These are phyloP conservation scores for Inonotus hispidus DNA, from an alignment of 1,284 basidiomycete species.

Conservation along the genomic window DNA sequence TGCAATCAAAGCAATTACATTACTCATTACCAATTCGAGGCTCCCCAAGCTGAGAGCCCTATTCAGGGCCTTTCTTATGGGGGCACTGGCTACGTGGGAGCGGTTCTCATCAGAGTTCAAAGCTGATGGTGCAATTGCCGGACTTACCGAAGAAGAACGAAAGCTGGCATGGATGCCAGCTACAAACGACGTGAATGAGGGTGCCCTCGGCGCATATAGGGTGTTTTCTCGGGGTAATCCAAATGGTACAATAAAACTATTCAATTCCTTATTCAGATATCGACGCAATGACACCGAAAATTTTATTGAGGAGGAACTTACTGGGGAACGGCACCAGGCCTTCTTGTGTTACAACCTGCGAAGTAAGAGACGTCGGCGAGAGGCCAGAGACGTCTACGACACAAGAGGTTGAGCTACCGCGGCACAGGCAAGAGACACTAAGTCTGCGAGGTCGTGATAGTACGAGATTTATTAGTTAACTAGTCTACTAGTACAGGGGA, in stretches of 20 bases:
- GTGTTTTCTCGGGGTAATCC: not conserved
- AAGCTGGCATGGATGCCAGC: constrained; percentile 6
- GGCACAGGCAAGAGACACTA: too few species aligned
- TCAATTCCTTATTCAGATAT: not conserved
- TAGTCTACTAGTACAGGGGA: too few species aligned
- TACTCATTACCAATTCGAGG: not conserved
- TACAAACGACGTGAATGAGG: constrained; percentile 9
- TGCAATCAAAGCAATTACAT: not conserved
- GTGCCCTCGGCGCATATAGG: not conserved
- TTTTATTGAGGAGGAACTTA: not conserved
- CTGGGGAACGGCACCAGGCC: not conserved
- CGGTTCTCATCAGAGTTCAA: not conserved
- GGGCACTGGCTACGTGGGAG: not conserved
- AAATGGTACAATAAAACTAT: not conserved
- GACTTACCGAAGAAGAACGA: not conserved
- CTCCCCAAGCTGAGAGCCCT: not conserved
- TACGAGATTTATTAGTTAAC: too few species aligned
- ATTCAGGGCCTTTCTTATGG: not conserved
- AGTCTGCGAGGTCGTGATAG: too few species aligned
- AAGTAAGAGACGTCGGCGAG: too few species aligned
- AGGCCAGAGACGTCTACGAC: too few species aligned
- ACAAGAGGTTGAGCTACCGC: too few species aligned
- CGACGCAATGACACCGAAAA: not conserved
- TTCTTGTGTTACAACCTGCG: too few species aligned
- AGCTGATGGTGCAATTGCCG: not conserved